Conservation (phyloP, 208 protist genomes). For the Tritrichomonas musculus region DNA sequence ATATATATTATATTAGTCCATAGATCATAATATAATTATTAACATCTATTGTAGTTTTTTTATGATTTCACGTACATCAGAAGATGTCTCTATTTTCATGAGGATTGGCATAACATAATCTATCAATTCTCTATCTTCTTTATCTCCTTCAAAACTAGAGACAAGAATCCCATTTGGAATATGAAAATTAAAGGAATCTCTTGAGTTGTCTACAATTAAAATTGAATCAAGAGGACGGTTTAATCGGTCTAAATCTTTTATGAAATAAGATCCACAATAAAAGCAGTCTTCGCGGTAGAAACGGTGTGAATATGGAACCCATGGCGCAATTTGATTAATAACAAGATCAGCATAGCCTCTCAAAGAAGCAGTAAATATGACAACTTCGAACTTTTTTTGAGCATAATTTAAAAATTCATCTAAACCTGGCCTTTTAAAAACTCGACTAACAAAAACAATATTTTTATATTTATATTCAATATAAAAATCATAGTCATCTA, state of each 20-base stretch:
- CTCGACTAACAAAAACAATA: background rate
- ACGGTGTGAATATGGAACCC: background rate
- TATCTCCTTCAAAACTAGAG: background rate
- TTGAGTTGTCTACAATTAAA: conserved; percentile 20
- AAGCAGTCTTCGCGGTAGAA: background rate
- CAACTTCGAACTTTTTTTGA: background rate
- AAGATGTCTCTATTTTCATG: too few relatives aligned
- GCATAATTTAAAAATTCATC: background rate
- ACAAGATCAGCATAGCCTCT: background rate
- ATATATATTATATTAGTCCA: too few relatives aligned
- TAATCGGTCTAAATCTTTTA: background rate
- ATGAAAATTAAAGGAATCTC: background rate
- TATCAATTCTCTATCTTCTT: background rate
- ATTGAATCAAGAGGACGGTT: background rate
- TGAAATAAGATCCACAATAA: background rate
- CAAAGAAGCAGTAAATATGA: conserved; percentile 21
- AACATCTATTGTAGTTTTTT: too few relatives aligned
- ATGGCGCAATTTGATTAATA: background rate
- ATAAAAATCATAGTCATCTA: background rate
- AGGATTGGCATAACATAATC: too few relatives aligned
- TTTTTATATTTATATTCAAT: background rate
- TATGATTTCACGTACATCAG: too few relatives aligned
- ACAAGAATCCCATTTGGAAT: background rate
- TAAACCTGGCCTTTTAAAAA: background rate
- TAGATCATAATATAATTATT: too few relatives aligned